Base-by-base conservation (phyloP, 768 basidiomycete species). In the Hypholoma fasciculare region DNA sequence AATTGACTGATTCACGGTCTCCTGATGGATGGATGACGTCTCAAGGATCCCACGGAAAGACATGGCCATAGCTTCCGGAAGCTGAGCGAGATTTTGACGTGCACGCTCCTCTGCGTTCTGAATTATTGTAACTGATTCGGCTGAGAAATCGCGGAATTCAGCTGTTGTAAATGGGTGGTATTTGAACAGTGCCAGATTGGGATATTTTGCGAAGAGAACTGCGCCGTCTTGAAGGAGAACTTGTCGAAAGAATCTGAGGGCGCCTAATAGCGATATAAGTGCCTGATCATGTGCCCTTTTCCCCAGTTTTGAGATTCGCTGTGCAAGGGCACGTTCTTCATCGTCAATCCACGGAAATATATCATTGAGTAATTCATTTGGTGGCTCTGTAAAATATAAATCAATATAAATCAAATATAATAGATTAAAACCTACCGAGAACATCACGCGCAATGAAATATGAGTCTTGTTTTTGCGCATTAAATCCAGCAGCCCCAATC, bases 211-310 rank as follows among this genome's bases (percentile, higher is more conserved):
- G 42, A 61, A 74, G 0, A 76, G 62, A 9, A 74, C 49, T 5
- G 74, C 74, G 1, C 61, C 52, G 48, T 76, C 74, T 63, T 76
- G 72, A 19, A 76, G 62, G 3, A 76, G 57, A n/a, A 76, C 65
- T 0, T 30, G 52, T 14, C 62, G 67, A 1, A 74, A 54, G 56
- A 62, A 63, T 0, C 17, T 7, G 2, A 77, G 62, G 1, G 72
- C 27, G 0, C 50, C 48, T 0, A 70, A 67, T 39, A 75, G 72
- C 19, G 64, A 27, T 8, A 54, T 55, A 0, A 75, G 62, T 2
- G 72, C 65, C 42, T 69, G 64, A 49, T 73, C 72, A 4, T 42
- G 54, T 7, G 62, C 65, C 12, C 48, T 11, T 37, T 46, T 30
- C 17, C 63, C 61, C 17, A 49, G 1, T 14, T 36, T n/a, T 1